Base-by-base conservation (phyloP, 148 eudicot species). In the Camellia sinensis region DNA sequence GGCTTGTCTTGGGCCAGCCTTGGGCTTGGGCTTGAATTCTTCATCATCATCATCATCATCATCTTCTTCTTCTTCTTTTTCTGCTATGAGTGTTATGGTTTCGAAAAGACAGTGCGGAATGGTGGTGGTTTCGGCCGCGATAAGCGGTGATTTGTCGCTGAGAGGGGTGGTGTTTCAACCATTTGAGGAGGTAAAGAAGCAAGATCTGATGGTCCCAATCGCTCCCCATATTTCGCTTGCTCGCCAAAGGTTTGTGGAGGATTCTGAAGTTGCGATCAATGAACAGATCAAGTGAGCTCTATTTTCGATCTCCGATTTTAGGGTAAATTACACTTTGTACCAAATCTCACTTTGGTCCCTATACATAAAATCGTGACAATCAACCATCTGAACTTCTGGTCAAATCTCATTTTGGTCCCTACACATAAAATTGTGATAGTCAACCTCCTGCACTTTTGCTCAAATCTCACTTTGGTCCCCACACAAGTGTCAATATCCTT, bases 281-380 rank as follows among this genome's bases (percentile, higher is more conserved):
- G 98, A 92, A 88, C 98, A 94, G 84, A 94, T 94, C 79, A 94
- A 94, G 98, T 94, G 82, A 81, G 79, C 48, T 71, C 68, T n/a
- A 19, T 29, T 76, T 76, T 78, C n/a, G 37, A 29, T 29, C 37
- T 29, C 37, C 0, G 0, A 29, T 29, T 29, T 29, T 29, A 29
- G 37, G 37, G 1, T 29, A 29, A 29, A 29, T 29, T 29, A 29
- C 37, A 29, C 37, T 29, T 29, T 29, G 37, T 29, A 29, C 37
- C 37, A 29, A 29, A 29, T 29, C 37, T 29, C 37, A 29, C 37
- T 29, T 29, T 29, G 37, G 37, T 1, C 1, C 37, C 37, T 29
- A 29, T 0, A 29, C 37, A 29, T 29, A 29, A 29, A 29, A 29
- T 29, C 37, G 37, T 29, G 37, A 29, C 1, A 29, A 1, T 29